These are phyloP conservation scores for Circinella minor DNA, from an alignment of 371 early-diverging fungal species.

Conservation along the genomic window DNA sequence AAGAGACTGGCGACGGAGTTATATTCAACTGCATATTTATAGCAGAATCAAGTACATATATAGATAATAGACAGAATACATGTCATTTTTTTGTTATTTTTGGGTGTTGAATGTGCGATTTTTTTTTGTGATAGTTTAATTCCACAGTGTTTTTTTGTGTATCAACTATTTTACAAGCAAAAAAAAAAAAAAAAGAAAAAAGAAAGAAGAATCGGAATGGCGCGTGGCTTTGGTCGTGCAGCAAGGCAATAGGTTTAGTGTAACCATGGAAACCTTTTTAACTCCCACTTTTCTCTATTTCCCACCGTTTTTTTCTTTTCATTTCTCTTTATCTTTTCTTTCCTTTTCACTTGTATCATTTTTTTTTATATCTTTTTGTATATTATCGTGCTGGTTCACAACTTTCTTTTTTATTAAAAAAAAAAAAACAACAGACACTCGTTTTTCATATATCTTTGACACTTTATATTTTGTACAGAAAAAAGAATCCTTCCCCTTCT, in stretches of 20 bases:
- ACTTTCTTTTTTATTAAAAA: not conserved
- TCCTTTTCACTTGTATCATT: not conserved
- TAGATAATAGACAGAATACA: too few species aligned
- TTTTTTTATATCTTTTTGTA: not conserved
- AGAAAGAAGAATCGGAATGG: not conserved
- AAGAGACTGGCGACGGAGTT: too few species aligned
- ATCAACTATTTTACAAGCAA: too few species aligned
- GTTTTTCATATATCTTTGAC: too few species aligned
- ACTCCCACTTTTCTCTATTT: not conserved
- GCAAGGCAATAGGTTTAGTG: conserved; percentile 6
- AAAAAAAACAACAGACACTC: not conserved
- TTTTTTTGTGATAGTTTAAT: not conserved
- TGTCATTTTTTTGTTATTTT: too few species aligned
- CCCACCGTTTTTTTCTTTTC: not conserved
- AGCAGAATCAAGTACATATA: too few species aligned
- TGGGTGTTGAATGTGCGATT: not conserved
- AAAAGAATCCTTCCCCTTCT: too few species aligned
- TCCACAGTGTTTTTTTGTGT: too few species aligned
- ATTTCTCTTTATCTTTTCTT: not conserved
- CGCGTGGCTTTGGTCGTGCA: conserved; percentile 3
- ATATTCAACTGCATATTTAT: too few species aligned
- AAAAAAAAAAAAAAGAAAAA: not conserved
- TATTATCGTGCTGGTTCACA: conserved; percentile 10
- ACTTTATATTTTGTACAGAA: too few species aligned
- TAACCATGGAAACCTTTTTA: not conserved